Conservation (phyloP, 768 basidiomycete species). For the Naematelia encephala region DNA sequence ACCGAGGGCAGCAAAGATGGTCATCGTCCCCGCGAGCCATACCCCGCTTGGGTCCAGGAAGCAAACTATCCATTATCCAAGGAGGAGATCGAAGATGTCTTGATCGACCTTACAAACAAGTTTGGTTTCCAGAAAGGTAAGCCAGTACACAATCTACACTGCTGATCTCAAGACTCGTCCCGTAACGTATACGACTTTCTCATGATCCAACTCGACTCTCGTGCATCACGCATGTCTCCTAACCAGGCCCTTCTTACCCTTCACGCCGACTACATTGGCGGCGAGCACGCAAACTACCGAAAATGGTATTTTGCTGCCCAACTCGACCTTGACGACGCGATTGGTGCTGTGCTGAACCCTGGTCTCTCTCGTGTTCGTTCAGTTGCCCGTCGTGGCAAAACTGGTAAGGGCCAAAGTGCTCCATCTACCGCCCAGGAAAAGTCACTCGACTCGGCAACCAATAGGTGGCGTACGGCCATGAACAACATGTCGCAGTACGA, state of each 20-base stretch:
- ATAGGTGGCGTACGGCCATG: constrained; percentile 96
- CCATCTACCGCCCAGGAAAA: constrained; percentile 62
- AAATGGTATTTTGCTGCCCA: constrained; percentile 99
- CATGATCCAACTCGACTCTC: constrained; percentile 95
- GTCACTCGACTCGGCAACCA: constrained; percentile 78
- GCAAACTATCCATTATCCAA: constrained; percentile 94
- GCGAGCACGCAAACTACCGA: constrained; percentile 96
- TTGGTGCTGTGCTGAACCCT: constrained; percentile 86
- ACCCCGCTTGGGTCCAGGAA: constrained; percentile 90
- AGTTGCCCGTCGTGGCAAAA: constrained; percentile 62
- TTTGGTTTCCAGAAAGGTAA: constrained; percentile 98
- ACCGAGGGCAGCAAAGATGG: constrained; percentile 62
- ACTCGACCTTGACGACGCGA: constrained; percentile 94
- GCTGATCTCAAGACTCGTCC: constrained; percentile 43
- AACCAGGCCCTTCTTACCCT: constrained; percentile 91
- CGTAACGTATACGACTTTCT: constrained; percentile 80
- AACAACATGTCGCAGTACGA: constrained; percentile 98
- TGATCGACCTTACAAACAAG: constrained; percentile 94
- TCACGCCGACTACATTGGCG: constrained; percentile 98
- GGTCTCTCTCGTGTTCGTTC: constrained; percentile 80
- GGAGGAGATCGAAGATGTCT: constrained; percentile 98
- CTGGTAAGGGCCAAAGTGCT: constrained; percentile 47
- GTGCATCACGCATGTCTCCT: constrained; percentile 94
- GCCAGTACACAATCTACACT: constrained; percentile 12
- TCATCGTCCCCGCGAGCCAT: constrained; percentile 64